Conservation (phyloP, 2,329 filamentous ascomycete genomes). For the Exophiala sp. region DNA sequence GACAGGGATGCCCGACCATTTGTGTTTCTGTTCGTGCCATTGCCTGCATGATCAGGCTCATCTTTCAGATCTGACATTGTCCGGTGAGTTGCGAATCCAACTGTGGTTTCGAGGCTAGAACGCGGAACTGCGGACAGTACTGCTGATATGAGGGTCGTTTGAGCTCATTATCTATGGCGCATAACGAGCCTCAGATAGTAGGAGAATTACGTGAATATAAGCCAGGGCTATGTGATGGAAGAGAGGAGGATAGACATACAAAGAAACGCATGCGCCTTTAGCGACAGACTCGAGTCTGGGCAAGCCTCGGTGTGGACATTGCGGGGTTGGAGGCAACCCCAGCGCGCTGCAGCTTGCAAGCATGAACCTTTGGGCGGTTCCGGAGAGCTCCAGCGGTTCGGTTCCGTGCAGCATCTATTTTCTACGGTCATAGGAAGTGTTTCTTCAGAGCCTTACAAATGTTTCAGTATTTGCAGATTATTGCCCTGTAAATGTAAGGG, state of each 20-base stretch:
- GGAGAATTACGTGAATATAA: slow-evolving; percentile 3
- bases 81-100: slow-evolving; percentile 18
- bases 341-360: no score
- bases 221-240: background rate
- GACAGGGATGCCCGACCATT: slow-evolving; percentile 22
- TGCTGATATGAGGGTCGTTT: slow-evolving; percentile 15
- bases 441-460: no score
- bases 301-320: no score
- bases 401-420: no score
- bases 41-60: slow-evolving; percentile 24
- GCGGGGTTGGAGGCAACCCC: no score
- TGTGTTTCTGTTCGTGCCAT: slow-evolving; percentile 17
- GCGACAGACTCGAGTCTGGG: no score
- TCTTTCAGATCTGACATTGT: slow-evolving; percentile 29
- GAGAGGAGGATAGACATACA: background rate
- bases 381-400: no score
- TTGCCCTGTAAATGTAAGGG: no score
- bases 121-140: slow-evolving; percentile 10
- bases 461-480: no score
- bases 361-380: no score
- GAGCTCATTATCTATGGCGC: slow-evolving; percentile 10
- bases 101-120: slow-evolving; percentile 6
- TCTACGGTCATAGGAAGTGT: no score
- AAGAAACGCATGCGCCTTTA: background rate
- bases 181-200: background rate